A percentile compares a stretch with the other conserved stretches of the same genome.
These are phyloP conservation scores for Curvularia spicifera DNA, from an alignment of 2,329 filamentous ascomycete species.

Conservation along the genomic window DNA sequence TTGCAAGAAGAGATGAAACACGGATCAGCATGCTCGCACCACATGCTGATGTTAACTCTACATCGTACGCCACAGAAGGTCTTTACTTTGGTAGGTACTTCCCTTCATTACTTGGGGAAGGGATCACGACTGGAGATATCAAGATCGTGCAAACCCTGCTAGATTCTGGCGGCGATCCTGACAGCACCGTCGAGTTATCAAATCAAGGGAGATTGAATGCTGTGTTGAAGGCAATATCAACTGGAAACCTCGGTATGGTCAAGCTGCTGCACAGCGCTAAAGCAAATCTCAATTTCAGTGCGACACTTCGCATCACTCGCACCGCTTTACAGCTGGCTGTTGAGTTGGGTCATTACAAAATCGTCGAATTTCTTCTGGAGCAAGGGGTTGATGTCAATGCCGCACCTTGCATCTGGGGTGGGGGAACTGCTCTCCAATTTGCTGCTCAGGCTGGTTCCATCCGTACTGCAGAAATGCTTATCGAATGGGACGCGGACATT, in stretches of 20 bases:
- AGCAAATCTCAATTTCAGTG: neutral
- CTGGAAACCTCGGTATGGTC: neutral
- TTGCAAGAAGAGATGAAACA: too few relatives aligned
- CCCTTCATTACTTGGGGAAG: neutral
- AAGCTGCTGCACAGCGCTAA: neutral
- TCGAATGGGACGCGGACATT: neutral
- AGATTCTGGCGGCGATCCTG: neutral
- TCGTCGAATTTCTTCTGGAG: constrained; percentile 13
- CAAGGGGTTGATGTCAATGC: neutral
- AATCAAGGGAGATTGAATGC: neutral
- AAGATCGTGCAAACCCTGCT: neutral
- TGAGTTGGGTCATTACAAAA: constrained; percentile 13
- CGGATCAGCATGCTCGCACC: too few relatives aligned
- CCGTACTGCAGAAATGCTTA: constrained; percentile 11
- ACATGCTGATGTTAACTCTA: too few relatives aligned
- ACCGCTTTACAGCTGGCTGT: constrained; percentile 19
- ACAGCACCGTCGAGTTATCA: neutral
- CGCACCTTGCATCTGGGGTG: constrained; percentile 9
- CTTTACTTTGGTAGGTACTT: fast-evolving
- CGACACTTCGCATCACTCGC: constrained; percentile 11
- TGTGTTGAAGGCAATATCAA: neutral
- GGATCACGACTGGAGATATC: neutral
- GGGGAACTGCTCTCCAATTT: constrained; percentile 20
- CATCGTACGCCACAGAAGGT: neutral
- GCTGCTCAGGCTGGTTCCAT: constrained; percentile 18